These are phyloP conservation scores for Xerocomellus chrysenteron DNA, from an alignment of 768 basidiomycete genomes.

Conservation along the genomic window DNA sequence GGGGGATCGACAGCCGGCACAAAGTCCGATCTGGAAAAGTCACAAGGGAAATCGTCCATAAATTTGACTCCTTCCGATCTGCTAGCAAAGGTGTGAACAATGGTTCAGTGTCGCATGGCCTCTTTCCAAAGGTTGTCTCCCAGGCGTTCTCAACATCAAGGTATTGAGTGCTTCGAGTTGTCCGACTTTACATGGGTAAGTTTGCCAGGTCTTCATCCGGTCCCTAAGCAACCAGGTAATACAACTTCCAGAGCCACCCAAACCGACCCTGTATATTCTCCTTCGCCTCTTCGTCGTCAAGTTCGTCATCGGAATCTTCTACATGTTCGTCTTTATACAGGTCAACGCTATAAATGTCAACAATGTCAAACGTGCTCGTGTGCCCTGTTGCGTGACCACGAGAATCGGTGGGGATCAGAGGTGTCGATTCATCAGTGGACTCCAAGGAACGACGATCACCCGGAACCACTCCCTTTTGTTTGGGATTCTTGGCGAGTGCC, in stretches of 20 bases:
- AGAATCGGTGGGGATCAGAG: constrained; percentile 16
- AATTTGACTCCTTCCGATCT: too few species aligned
- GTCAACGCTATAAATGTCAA: constrained; percentile 62
- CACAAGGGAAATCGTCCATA: too few species aligned
- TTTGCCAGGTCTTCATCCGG: neutral
- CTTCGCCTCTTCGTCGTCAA: constrained; percentile 42
- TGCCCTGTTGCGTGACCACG: constrained; percentile 1
- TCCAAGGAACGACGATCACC: neutral
- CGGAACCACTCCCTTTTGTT: neutral
- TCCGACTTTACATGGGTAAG: too few species aligned
- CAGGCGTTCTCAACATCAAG: too few species aligned
- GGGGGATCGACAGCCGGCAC: too few species aligned
- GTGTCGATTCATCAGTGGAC: constrained; percentile 11
- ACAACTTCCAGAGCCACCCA: constrained; percentile 54
- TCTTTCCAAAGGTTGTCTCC: too few species aligned
- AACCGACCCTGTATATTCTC: constrained; percentile 41
- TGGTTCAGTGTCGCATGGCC: too few species aligned
- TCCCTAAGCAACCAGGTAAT: constrained; percentile 55
- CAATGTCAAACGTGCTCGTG: constrained; percentile 46
- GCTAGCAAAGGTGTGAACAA: too few species aligned
- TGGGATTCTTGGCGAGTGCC: constrained; percentile 41
- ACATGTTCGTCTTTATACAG: constrained; percentile 57
- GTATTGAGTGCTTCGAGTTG: too few species aligned
- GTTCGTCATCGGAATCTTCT: constrained; percentile 43
- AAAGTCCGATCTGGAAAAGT: too few species aligned